phyloP scores from a whole-genome alignment of 192 early-diverging fungal genomes.

The Spinellus fusiger region DNA sequence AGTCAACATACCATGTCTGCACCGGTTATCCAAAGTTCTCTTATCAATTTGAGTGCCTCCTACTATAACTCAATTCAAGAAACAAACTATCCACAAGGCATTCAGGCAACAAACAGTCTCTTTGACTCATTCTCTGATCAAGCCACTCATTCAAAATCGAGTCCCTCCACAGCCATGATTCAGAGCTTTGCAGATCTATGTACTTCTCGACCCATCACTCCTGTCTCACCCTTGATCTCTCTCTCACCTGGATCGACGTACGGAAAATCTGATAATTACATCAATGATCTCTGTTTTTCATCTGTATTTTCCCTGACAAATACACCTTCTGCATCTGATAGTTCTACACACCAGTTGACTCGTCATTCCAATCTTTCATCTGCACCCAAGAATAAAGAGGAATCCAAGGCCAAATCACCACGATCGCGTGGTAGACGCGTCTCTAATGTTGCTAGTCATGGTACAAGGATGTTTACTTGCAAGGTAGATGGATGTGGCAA shows the following conservation, averaged over 20 bases:
- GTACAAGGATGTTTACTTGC: conserved; percentile 50
- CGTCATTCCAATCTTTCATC: background rate
- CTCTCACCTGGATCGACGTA: conserved; percentile 1
- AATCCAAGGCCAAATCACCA: conserved; percentile 27
- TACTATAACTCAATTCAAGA: background rate
- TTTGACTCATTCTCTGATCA: background rate
- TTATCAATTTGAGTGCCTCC: background rate
- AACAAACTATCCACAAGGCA: background rate
- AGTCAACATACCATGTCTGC: background rate
- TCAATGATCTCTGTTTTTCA: conserved; percentile 2
- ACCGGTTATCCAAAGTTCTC: no score
- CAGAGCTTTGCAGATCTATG: conserved; percentile 11
- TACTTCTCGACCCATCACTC: conserved; percentile 15
- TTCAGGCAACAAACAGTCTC: background rate
- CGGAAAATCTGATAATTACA: background rate
- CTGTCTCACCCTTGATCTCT: conserved; percentile 11
- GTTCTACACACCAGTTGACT: background rate
- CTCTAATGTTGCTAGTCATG: conserved; percentile 42
- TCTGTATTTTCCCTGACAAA: background rate
- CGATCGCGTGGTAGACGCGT: conserved; percentile 51
- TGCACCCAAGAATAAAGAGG: background rate
- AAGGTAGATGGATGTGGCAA: conserved; percentile 49
- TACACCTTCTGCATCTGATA: background rate
- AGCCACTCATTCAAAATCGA: background rate
- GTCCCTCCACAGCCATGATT: conserved; percentile 1